Conservation (phyloP, 306 rosid genomes). For the Fragaria ananassa region DNA sequence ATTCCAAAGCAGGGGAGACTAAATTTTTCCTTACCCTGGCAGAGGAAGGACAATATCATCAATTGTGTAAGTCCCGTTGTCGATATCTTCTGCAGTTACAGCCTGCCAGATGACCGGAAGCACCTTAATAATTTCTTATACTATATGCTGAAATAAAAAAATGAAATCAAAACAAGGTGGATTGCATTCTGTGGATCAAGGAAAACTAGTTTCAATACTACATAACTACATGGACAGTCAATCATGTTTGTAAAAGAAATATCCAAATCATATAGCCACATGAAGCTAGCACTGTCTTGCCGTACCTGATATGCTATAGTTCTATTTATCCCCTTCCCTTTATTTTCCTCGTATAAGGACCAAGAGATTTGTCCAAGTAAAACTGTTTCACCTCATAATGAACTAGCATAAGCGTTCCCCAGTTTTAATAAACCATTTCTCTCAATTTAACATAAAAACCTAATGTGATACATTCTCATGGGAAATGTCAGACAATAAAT, state of each 20-base stretch:
- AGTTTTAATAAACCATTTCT: not conserved
- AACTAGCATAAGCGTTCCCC: not conserved
- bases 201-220: not conserved
- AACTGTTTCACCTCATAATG: not conserved
- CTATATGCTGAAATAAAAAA: not conserved
- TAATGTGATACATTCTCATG: not conserved
- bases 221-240: not conserved
- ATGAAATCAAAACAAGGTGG: not conserved
- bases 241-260: not conserved
- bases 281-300: not conserved
- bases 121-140: not conserved
- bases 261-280: not conserved
- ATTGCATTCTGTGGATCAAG: not conserved
- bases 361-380: not conserved
- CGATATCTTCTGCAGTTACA: constrained; percentile 65
- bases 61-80: constrained; percentile 52
- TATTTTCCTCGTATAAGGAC: not conserved
- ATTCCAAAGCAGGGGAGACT: constrained; percentile 10
- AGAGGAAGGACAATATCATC: constrained; percentile 90
- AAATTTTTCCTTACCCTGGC: constrained; percentile 71
- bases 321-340: not conserved
- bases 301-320: not conserved
- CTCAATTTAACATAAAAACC: not conserved
- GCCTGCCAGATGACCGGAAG: constrained; percentile 45
- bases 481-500: not conserved